Percentiles rank a stretch among this genome's conserved stretches.
Evolutionary conservation across 1,284 basidiomycete species (phyloP).

Genomic region (Puccinia triticina): DNA sequence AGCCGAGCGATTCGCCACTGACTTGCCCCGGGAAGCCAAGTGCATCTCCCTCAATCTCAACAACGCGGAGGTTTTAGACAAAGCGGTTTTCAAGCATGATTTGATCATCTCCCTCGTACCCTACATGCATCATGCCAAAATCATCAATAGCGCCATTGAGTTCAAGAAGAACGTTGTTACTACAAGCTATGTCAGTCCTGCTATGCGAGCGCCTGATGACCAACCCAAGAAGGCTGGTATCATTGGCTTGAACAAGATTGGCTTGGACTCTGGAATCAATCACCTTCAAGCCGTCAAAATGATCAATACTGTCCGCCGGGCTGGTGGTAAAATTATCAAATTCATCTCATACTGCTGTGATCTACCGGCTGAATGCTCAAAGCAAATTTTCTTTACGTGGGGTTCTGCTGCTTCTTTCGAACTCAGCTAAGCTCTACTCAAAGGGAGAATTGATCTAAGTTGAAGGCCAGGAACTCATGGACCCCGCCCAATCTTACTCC

Average conservation of each 20-base stretch:
- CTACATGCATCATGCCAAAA: no score
- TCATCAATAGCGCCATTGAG: no score
- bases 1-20: constrained; percentile 72
- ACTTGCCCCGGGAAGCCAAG: constrained; percentile 69
- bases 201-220: constrained; percentile 83
- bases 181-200: constrained; percentile 87
- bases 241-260: constrained; percentile 96
- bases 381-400: constrained; percentile 98
- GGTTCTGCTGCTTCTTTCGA: constrained; percentile 90
- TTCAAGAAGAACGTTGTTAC: constrained; percentile 94
- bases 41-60: constrained; percentile 79
- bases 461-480: constrained; percentile 74
- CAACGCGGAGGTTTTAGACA: constrained; percentile 73
- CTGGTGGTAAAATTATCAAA: constrained; percentile 83
- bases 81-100: constrained; percentile 80
- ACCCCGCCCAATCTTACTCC: constrained; percentile 85
- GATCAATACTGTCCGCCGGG: constrained; percentile 87
- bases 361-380: constrained; percentile 81
- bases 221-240: constrained; percentile 86
- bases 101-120: constrained; percentile 96
- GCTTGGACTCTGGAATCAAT: constrained; percentile 80
- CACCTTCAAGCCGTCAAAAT: constrained; percentile 91
- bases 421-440: constrained; percentile 81
- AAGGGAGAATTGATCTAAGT: constrained; percentile 71
- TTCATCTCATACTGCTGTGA: constrained; percentile 98